These are phyloP conservation scores for Cutaneotrichosporon spelunceum DNA, from an alignment of 1,284 basidiomycete species.

Conservation along the genomic window DNA sequence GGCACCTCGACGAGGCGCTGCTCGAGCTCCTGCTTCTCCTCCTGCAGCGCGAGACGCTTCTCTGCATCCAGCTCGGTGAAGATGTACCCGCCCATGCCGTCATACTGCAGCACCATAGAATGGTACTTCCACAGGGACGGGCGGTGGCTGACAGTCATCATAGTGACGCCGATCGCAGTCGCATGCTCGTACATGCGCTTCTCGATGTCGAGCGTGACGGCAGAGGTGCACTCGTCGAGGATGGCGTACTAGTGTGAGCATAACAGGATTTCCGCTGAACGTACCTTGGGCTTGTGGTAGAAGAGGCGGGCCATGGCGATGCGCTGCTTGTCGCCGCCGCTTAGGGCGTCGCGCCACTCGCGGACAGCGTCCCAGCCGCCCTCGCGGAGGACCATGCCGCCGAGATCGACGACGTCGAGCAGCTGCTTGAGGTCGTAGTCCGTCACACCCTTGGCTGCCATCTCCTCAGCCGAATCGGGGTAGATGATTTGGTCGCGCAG, in stretches of 20 bases:
- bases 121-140: slow-evolving; percentile 96
- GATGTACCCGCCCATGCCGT: slow-evolving; percentile 58
- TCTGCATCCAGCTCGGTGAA: slow-evolving; percentile 89
- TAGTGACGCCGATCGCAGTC: slow-evolving; percentile 73
- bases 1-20: slow-evolving; percentile 78
- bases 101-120: slow-evolving; percentile 83
- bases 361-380: slow-evolving; percentile 86
- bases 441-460: slow-evolving; percentile 60
- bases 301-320: slow-evolving; percentile 96
- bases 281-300: slow-evolving; percentile 84
- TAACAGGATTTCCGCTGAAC: not conserved
- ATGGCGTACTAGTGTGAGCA: slow-evolving; percentile 68
- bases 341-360: slow-evolving; percentile 91
- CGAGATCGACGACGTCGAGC: slow-evolving; percentile 79
- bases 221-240: slow-evolving; percentile 90
- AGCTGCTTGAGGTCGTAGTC: slow-evolving; percentile 75
- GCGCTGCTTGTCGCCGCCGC: slow-evolving; percentile 65
- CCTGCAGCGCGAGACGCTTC: slow-evolving; percentile 83
- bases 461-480: slow-evolving; percentile 72
- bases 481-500: slow-evolving; percentile 82
- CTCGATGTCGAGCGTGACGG: slow-evolving; percentile 90
- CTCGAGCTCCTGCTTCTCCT: slow-evolving; percentile 84
- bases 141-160: slow-evolving; percentile 85
- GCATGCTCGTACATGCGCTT: slow-evolving; percentile 95
- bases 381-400: slow-evolving; percentile 84